Percentiles rank a stretch among this genome's conserved stretches.
These are phyloP conservation scores for Talaromyces verruculosus DNA, from an alignment of 2,329 filamentous ascomycete species.

Conservation along the genomic window DNA sequence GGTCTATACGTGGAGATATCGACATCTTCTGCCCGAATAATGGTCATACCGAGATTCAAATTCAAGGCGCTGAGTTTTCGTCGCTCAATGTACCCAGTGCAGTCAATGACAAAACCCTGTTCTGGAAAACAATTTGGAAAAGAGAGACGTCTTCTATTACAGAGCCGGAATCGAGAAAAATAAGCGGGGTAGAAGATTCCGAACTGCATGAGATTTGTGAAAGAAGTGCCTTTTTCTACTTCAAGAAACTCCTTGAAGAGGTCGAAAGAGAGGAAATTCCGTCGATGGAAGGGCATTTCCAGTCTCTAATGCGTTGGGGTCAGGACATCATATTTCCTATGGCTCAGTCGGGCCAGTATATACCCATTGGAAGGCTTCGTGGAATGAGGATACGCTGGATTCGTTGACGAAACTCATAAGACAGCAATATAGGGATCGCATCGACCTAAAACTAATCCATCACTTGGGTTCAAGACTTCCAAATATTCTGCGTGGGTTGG, in stretches of 20 bases:
- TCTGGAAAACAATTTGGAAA: conserved; percentile 1
- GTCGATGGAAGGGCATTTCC: background rate
- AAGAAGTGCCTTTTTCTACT: conserved; percentile 20
- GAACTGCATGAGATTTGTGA: conserved; percentile 9
- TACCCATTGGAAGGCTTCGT: conserved; percentile 16
- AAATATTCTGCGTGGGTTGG: conserved; percentile 35
- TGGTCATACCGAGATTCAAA: background rate
- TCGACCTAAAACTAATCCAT: conserved; percentile 5
- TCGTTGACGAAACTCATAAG: background rate
- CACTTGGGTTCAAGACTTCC: conserved; percentile 37
- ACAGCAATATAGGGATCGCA: background rate
- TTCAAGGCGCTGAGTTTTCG: background rate
- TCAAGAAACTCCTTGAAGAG: conserved; percentile 18
- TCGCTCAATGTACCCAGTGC: conserved; percentile 4
- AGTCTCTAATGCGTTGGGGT: background rate
- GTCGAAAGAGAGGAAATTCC: background rate
- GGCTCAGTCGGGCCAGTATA: conserved; percentile 17
- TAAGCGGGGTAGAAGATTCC: background rate
- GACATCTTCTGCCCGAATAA: background rate
- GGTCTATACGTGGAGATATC: background rate
- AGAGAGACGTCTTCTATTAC: background rate
- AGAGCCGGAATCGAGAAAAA: background rate
- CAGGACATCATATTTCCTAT: background rate
- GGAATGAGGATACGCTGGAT: conserved; percentile 21
- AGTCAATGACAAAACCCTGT: background rate